Base-by-base conservation (phyloP, 148 eudicot species). In the Limonium bicolor region DNA sequence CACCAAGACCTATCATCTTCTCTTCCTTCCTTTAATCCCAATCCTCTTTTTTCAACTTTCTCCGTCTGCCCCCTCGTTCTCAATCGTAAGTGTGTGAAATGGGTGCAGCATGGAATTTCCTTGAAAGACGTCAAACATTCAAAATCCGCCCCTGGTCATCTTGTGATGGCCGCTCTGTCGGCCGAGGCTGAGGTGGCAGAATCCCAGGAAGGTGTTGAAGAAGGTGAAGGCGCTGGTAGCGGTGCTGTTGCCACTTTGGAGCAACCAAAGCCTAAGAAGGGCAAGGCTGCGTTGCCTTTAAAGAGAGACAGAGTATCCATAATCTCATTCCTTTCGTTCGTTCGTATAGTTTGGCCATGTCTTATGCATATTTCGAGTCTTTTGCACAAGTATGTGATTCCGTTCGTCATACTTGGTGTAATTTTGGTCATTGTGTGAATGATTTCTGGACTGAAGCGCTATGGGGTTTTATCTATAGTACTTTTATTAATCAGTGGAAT, bases 221-320 rank as follows among this genome's bases (percentile, higher is more conserved):
- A 56, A 7, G 66, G 26, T 23, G 69, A 30, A 4, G 59, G 9
- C 10, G 68, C 20, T 3, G 51, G 25, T 8, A 68, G 26, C 18
- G 77, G 62, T 19, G 64, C 23, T 27, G 71, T 50, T 56, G 71
- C 40, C 5, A 22, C 65, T 20, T 53, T 51, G 1, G 36, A 52
- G 12, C 60, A 46, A 3, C 27, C 70, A 1, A 82, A 76, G 63
- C 82, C 82, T 24, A 79, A 82, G 72, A 87, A 67, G 65, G 96
- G 94, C 44, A 82, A 87, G 44, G 94, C 86, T 65, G 94, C 86
- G 9, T 67, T 87, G 69, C 80, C 71, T 41, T 66, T 73, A 51
- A 87, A 73, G 66, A 69, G 82, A 50, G 96, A 87, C 47, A 67
- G 96, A 40, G 90, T 87, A 73, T 62, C 55, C 39, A 24, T 46